These are phyloP conservation scores for Paragyromitra xinjiangensis DNA, from an alignment of 495 filamentous ascomycete genomes.

Conservation along the genomic window DNA sequence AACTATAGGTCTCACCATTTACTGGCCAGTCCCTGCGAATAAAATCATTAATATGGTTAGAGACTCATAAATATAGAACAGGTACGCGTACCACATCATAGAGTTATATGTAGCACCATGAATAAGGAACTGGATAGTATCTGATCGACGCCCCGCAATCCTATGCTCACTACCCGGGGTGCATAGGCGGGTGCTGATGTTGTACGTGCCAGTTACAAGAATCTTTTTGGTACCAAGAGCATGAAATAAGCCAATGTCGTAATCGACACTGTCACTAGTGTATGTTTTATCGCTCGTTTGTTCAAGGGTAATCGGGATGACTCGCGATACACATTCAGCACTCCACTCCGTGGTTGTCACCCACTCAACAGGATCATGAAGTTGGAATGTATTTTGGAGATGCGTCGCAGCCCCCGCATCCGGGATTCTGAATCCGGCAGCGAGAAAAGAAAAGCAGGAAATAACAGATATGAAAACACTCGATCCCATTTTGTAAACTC, in stretches of 20 bases:
- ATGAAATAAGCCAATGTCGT: conserved; percentile 23
- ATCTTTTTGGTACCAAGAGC: conserved; percentile 22
- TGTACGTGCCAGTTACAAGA: conserved; percentile 27
- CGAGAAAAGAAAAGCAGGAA: conserved; percentile 17
- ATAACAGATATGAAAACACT: conserved; percentile 5
- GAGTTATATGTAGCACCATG: conserved; percentile 48
- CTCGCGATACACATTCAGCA: conserved; percentile 28
- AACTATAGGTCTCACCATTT: conserved; percentile 53
- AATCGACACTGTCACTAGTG: not conserved
- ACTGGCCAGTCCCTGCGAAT: conserved; percentile 24
- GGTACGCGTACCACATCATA: conserved; percentile 44
- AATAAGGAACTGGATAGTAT: conserved; percentile 51
- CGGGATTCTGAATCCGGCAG: conserved; percentile 3
- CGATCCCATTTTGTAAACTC: not conserved
- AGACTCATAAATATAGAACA: conserved; percentile 7
- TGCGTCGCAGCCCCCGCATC: not conserved
- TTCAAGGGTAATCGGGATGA: conserved; percentile 16
- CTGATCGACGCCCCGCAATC: conserved; percentile 23
- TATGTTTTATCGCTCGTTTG: conserved; percentile 28
- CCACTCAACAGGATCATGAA: not conserved
- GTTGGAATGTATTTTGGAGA: not conserved
- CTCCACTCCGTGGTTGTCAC: not conserved
- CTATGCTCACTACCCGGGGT: not conserved
- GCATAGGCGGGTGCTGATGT: conserved; percentile 21
- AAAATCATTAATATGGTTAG: not conserved